phyloP scores from a whole-genome alignment of 1,139 yeast species.

The Suhomyces panamericanus region DNA sequence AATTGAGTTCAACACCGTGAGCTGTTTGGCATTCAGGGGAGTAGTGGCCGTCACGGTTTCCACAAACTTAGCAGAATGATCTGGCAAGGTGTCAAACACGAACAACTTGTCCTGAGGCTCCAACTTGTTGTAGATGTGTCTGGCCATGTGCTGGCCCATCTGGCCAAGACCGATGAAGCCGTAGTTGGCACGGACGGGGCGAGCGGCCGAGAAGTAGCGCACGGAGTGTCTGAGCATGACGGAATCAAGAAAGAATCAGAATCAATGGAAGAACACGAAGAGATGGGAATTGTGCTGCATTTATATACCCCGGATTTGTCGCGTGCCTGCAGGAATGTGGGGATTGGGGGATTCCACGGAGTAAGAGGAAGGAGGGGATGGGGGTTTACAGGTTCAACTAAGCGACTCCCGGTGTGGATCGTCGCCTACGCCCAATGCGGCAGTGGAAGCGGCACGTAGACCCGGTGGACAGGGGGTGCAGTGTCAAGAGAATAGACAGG shows the following conservation, averaged over 20 bases:
- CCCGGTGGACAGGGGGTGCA: too few species aligned
- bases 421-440: not conserved
- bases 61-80: conserved; percentile 31
- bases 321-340: not conserved
- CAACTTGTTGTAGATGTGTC: conserved; percentile 48
- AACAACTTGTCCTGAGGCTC: conserved; percentile 41
- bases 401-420: not conserved
- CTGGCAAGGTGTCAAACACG: conserved; percentile 45
- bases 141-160: conserved; percentile 64
- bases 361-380: conserved; percentile 1
- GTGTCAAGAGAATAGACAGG: too few species aligned
- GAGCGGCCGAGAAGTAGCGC: conserved; percentile 25
- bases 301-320: not conserved
- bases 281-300: not conserved
- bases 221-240: conserved; percentile 16
- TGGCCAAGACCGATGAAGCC: conserved; percentile 62
- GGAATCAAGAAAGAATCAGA: not conserved
- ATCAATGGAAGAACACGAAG: not conserved
- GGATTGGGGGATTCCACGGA: conserved; percentile 3
- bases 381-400: not conserved
- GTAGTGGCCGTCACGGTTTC: conserved; percentile 24
- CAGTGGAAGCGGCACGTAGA: not conserved
- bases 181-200: conserved; percentile 28
- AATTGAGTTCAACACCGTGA: conserved; percentile 27
- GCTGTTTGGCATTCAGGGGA: conserved; percentile 24